phyloP scores from a whole-genome alignment of 345 rosid species.

The Syzygium aromaticum region DNA sequence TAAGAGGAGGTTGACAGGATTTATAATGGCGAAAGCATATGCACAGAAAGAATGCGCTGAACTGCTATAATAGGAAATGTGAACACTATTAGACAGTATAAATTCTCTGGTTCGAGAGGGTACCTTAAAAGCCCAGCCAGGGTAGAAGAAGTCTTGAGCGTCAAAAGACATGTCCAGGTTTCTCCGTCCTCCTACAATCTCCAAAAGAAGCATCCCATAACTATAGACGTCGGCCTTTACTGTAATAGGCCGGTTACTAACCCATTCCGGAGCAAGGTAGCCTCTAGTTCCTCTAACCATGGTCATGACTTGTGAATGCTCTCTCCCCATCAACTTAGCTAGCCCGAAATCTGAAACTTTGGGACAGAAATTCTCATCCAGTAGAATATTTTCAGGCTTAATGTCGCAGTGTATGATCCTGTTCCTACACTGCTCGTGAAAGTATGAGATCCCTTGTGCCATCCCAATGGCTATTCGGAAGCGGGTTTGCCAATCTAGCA shows the following conservation, averaged over 20 bases:
- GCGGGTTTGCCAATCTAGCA: slow-evolving; percentile 61
- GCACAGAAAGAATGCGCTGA: background rate
- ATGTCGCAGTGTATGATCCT: slow-evolving; percentile 66
- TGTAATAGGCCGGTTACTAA: slow-evolving; percentile 61
- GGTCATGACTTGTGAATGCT: slow-evolving; percentile 62
- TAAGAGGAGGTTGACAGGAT: background rate
- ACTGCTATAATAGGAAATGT: background rate
- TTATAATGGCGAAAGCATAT: background rate
- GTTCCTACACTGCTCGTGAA: slow-evolving; percentile 70
- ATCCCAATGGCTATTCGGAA: slow-evolving; percentile 46
- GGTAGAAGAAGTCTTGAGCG: slow-evolving; percentile 65
- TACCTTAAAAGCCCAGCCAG: slow-evolving; percentile 90
- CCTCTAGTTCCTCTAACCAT: slow-evolving; percentile 77
- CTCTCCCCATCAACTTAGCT: slow-evolving; percentile 70
- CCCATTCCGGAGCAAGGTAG: slow-evolving; percentile 75
- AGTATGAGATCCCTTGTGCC: slow-evolving; percentile 68
- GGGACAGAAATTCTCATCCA: slow-evolving; percentile 53
- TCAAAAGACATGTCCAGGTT: slow-evolving; percentile 59
- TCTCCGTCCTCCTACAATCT: slow-evolving; percentile 67
- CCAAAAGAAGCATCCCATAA: slow-evolving; percentile 73
- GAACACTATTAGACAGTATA: background rate
- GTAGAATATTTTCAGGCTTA: slow-evolving; percentile 60
- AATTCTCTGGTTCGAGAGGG: background rate
- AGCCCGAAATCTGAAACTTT: slow-evolving; percentile 70
- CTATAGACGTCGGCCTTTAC: slow-evolving; percentile 85